Evolutionary conservation across 2,329 filamentous ascomycete species (phyloP).

Genomic region (Zelopaecilomyces penicillatus): DNA sequence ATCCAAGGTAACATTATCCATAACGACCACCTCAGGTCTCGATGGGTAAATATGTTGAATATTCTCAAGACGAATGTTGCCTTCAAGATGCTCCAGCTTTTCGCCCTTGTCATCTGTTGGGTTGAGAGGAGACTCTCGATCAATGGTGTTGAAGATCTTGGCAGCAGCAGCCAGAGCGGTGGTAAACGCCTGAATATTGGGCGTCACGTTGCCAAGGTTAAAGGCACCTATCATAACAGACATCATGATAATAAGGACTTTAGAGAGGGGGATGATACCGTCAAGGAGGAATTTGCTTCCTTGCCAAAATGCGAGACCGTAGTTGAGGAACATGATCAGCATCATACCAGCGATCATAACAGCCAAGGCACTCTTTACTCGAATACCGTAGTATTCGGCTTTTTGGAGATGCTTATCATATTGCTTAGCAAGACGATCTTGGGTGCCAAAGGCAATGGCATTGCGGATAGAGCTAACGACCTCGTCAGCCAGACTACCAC

Average conservation of each 20-base stretch:
- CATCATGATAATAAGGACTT: slow-evolving; percentile 79
- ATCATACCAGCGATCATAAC: slow-evolving; percentile 81
- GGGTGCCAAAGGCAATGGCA: slow-evolving; percentile 85
- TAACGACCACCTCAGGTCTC: slow-evolving; percentile 79
- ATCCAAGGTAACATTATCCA: slow-evolving; percentile 70
- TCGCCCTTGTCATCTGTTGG: slow-evolving; percentile 60
- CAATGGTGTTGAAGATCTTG: slow-evolving; percentile 93
- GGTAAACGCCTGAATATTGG: slow-evolving; percentile 80
- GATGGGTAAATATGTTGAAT: slow-evolving; percentile 94
- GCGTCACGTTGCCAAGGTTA: slow-evolving; percentile 77
- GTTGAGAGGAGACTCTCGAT: slow-evolving; percentile 77
- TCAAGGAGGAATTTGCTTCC: slow-evolving; percentile 66
- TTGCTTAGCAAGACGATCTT: slow-evolving; percentile 77
- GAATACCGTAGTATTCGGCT: slow-evolving; percentile 69
- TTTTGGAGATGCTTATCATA: slow-evolving; percentile 69
- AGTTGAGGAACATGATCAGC: slow-evolving; percentile 76
- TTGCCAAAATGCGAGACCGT: slow-evolving; percentile 83
- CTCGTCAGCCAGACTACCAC: slow-evolving; percentile 86
- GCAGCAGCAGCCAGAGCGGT: slow-evolving; percentile 73
- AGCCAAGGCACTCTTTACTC: slow-evolving; percentile 63
- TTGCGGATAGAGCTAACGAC: slow-evolving; percentile 91
- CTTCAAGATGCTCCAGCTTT: slow-evolving; percentile 63
- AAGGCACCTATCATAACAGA: slow-evolving; percentile 90
- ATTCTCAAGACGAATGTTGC: slow-evolving; percentile 70
- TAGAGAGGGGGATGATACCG: slow-evolving; percentile 56